phyloP scores from a whole-genome alignment of 805 yeast species.

The Cyberlindnera euphorbiiphila region DNA sequence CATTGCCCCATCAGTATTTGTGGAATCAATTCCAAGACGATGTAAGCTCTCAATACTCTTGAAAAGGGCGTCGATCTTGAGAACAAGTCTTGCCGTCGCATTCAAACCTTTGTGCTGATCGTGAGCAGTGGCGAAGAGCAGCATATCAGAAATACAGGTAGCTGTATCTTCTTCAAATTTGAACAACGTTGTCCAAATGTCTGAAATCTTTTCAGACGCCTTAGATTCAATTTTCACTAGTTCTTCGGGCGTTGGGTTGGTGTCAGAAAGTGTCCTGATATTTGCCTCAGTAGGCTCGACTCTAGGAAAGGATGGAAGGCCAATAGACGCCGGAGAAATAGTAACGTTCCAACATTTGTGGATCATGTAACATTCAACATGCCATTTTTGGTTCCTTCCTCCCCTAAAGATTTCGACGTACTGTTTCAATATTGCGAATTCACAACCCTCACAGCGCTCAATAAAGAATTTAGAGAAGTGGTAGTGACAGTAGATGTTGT shows the following conservation, averaged over 20 bases:
- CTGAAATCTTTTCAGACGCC: slow-evolving; percentile 54
- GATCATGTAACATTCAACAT: slow-evolving; percentile 98
- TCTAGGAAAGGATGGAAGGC: slow-evolving; percentile 32
- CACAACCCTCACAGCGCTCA: slow-evolving; percentile 89
- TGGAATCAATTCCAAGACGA: slow-evolving; percentile 24
- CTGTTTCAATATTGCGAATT: slow-evolving; percentile 85
- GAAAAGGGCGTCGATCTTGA: slow-evolving; percentile 74
- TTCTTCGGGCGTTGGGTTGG: slow-evolving; percentile 41
- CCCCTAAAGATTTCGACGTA: slow-evolving; percentile 91
- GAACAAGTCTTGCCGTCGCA: slow-evolving; percentile 67
- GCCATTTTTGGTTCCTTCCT: slow-evolving; percentile 95
- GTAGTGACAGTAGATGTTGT: slow-evolving; percentile 81
- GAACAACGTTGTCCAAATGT: slow-evolving; percentile 83
- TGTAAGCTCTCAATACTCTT: slow-evolving; percentile 60
- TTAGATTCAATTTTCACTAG: slow-evolving; percentile 56
- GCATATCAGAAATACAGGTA: slow-evolving; percentile 84
- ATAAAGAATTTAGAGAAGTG: slow-evolving; percentile 89
- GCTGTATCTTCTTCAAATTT: slow-evolving; percentile 91
- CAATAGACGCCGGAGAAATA: slow-evolving; percentile 60
- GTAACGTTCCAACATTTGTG: slow-evolving; percentile 94
- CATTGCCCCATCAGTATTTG: slow-evolving; percentile 9
- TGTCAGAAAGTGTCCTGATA: slow-evolving; percentile 24
- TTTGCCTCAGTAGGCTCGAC: slow-evolving; percentile 26
- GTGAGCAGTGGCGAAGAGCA: slow-evolving; percentile 74
- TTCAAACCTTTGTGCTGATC: slow-evolving; percentile 63